Evolutionary conservation across 495 filamentous ascomycete genomes (phyloP), one percentile per base, ranked within the genome.

Genomic region (Hypoxylon rickii): DNA sequence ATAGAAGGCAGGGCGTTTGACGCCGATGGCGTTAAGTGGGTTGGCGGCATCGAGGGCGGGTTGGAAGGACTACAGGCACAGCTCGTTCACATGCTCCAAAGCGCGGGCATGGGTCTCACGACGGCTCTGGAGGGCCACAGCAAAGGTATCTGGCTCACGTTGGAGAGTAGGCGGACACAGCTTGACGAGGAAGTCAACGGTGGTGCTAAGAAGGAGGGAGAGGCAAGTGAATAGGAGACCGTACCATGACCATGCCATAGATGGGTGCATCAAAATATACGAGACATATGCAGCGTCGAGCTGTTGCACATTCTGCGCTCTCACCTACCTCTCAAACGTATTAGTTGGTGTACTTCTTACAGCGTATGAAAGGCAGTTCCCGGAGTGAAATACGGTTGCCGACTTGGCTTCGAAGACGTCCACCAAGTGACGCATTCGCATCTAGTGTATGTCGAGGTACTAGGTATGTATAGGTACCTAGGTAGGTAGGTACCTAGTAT

Each of bases 1-100:
- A 83, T 96, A 18, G 83, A 86, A 60, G 88, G 87, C 53, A 83
- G 82, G 73, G 87, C 91, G 37, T 90, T 97, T 63, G 95, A 98
- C 73, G 65, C 79, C 21, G 85, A 86, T 13, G 86, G 89, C 57
- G 76, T 89, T 49, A 87, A 85, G 68, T 94, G 89, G 89, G 83
- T 97, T 44, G 89, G 88, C 34, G 80, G 83, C n/a, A 89, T 97
- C 65, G 79, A 87, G 61, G 87, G 87, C 44, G 92, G 92, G 8
- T 67, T 96, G 51, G 90, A 93, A 21, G 86, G 86, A 15, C 76
- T 97, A 59, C 81, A 92, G 51, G 88, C 83, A 21, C 87, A 95
- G 77, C 76, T 99, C 56, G 85, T 96, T 20, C 72, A 67, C 58
- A 80, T 93, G 72, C 74, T 97, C 73, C 86, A 89, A 69, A 83